Base-by-base conservation (phyloP, 768 basidiomycete species). In the Tulasnella sp. region DNA sequence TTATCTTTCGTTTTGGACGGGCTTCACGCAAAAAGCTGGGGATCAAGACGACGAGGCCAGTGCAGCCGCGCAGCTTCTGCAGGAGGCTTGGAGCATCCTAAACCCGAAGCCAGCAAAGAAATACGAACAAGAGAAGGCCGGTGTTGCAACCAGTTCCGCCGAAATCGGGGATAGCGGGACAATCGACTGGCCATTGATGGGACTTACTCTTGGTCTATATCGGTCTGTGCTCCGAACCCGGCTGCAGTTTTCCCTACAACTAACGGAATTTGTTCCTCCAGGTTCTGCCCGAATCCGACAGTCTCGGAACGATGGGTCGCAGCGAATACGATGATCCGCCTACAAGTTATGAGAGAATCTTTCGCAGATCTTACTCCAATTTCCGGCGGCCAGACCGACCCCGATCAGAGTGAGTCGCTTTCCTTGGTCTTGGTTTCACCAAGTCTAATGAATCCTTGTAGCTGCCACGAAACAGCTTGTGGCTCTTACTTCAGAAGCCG, bases 301-400 rank as follows among this genome's bases (percentile, higher is more conserved):
- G 15, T 76, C 19, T 37, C 67, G 12, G 75, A 39, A 34, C 58
- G 75, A 45, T 76, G 75, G 75, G 25, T 67, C 52, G 75, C 67
- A 14, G 75, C 67, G 31, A 40, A 40, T 22, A 29, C 38, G 39
- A 22, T 76, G 67, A 40, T 76, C 29, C 75, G 40, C 38, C 31
- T 76, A 6, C 64, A 39, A 14, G 40, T 39, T 34, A 14, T 40
- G 38, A 68, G 42, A 19, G 69, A 68, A 14, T 34, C 75, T 22
- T 70, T 76, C 36, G 15, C 36, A 12, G 75, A 76, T 19, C 67
- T 71, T 11, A 76, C 38, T 6, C 34, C 25, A 14, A 37, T 45
- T 31, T 71, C 68, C 19, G 29, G 34, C 0, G 25, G n/a, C 7
- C 39, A 70, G 29, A 29, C 42, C 37, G 40, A 58, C 12, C 42